These are phyloP conservation scores for Aspergillus caelatus DNA, from an alignment of 2,329 filamentous ascomycete genomes.

Conservation along the genomic window DNA sequence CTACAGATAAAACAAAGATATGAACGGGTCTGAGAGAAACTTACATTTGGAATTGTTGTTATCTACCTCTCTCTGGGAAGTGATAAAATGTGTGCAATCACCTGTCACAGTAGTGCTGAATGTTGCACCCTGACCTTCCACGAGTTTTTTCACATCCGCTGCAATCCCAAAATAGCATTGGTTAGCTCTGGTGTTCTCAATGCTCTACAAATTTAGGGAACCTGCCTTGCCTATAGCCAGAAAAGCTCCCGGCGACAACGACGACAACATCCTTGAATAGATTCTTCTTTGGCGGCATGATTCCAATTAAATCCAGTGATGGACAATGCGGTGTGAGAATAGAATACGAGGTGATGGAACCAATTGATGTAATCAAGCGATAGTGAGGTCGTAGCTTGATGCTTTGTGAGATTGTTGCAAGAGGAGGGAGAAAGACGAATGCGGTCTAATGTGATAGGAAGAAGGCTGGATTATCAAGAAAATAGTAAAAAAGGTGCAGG, in stretches of 20 bases:
- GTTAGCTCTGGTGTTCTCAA: constrained; percentile 9
- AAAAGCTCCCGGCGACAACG: constrained; percentile 64
- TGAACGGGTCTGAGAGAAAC: constrained; percentile 19
- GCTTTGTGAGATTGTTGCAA: neutral
- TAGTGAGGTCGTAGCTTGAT: neutral
- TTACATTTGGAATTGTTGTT: constrained; percentile 40
- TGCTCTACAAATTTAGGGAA: neutral
- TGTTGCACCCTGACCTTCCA: constrained; percentile 38
- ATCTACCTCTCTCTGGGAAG: constrained; percentile 40
- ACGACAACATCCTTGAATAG: constrained; percentile 44
- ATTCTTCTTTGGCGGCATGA: neutral
- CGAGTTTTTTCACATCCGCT: constrained; percentile 23
- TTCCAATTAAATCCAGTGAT: neutral
- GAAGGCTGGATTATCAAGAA: neutral
- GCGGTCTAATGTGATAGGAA: too few species aligned
- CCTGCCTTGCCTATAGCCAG: constrained; percentile 54
- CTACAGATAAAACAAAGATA: neutral
- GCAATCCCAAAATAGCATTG: constrained; percentile 1
- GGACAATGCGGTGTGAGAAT: neutral
- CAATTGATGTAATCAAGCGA: neutral
- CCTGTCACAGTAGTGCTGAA: constrained; percentile 34
- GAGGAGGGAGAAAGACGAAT: neutral
- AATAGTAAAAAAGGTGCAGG: too few species aligned
- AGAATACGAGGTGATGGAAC: neutral
- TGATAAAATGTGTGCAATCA: constrained; percentile 43